Base-by-base conservation (phyloP, 768 basidiomycete genomes). In the Amanita muscaria region DNA sequence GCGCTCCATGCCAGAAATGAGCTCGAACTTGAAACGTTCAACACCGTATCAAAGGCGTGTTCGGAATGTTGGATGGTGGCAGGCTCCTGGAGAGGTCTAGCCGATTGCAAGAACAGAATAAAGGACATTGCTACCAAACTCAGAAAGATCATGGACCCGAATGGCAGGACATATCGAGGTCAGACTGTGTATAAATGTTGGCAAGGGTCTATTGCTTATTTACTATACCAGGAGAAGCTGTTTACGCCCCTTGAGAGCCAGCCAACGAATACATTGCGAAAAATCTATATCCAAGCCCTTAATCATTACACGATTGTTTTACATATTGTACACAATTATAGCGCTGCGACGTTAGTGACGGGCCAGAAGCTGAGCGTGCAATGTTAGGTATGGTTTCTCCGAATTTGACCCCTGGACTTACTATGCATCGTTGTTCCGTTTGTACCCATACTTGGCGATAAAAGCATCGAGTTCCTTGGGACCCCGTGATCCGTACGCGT, bases 401-500 rank as follows among this genome's bases (percentile, higher is more conserved):
- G 21, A 10, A 44, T 21, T 18, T 11, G 25, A 46, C 16, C 39
- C 46, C 34, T 33, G 21, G 10, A 79, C 84, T 68, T 62, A 93
- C 91, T 96, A 94, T 47, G 72, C 77, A 15, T 73, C 66, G 31
- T 61, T 61, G 30, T 74, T 61, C 31, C 90, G 77, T 63, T 70
- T 83, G 71, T 76, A 97, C 5, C 89, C 92, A 58, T 81, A 83
- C 60, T 77, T 78, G 42, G 50, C 53, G 51, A 86, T 80, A 59
- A 91, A 99, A 1, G 59, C 64, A 16, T 89, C 87, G 30, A 97
- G 69, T 59, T 83, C 73, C 53, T 79, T 79, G 1, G 94, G 96
- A n/a, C 93, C 96, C 49, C 96, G 82, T 47, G 91, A 91, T 35
- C 96, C 96, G 60, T 98, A 99, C 4, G 82, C 79, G 67, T 99